Evolutionary conservation across 2,329 filamentous ascomycete species (phyloP).

Genomic region (Colletotrichum tabaci): DNA sequence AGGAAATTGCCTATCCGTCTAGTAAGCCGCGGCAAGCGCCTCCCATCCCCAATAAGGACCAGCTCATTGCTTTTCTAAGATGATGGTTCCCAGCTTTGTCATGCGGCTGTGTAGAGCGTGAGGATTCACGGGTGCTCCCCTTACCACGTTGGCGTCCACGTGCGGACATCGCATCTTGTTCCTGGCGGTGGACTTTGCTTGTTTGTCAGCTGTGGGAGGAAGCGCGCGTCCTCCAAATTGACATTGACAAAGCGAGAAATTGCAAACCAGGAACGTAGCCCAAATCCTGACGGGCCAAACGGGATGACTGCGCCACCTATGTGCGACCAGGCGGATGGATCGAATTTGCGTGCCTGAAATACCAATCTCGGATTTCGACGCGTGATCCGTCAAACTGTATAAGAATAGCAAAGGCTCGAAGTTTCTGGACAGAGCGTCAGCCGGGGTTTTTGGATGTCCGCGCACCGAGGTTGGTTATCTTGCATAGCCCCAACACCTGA

Average conservation of each 20-base stretch:
- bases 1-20: neutral
- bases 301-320: slow-evolving; percentile 14
- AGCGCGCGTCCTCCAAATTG: slow-evolving; percentile 4
- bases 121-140: neutral
- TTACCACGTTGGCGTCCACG: neutral
- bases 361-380: neutral
- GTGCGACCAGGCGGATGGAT: slow-evolving; percentile 26
- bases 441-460: neutral
- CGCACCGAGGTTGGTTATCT: neutral
- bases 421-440: neutral
- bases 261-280: neutral
- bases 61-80: too few species aligned
- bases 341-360: neutral
- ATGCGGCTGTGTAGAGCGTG: neutral
- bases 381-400: slow-evolving; percentile 1
- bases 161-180: neutral
- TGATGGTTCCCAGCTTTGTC: too few species aligned
- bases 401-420: slow-evolving; percentile 7
- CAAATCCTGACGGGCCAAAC: slow-evolving; percentile 16
- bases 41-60: neutral
- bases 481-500: slow-evolving; percentile 17
- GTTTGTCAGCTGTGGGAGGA: neutral
- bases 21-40: neutral
- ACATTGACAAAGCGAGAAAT: slow-evolving; percentile 3
- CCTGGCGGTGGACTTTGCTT: neutral